Conservation (phyloP, 192 early-diverging fungal genomes). For the Coemansia umbellata region DNA sequence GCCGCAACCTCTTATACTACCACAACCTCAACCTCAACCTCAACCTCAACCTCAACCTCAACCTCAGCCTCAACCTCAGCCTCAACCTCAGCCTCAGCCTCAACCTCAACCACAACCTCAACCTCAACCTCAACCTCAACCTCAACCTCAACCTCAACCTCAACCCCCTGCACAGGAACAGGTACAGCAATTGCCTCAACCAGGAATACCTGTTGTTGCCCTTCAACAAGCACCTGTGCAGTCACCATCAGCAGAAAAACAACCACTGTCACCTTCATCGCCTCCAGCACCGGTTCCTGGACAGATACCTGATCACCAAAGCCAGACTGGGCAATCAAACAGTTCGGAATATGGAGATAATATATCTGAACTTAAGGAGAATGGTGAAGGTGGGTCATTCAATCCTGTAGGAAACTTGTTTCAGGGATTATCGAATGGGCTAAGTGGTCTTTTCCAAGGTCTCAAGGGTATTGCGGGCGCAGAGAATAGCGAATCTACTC, state of each 20-base stretch:
- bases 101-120: not conserved
- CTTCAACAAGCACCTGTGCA: not conserved
- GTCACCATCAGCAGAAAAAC: not conserved
- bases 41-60: too few species aligned
- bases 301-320: slow-evolving; percentile 13
- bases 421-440: slow-evolving; percentile 21
- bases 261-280: too few species aligned
- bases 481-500: not conserved
- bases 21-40: not conserved
- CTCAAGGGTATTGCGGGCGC: slow-evolving; percentile 6
- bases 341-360: not conserved
- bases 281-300: slow-evolving; percentile 10
- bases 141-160: not conserved
- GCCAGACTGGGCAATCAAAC: slow-evolving; percentile 5
- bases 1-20: too few species aligned
- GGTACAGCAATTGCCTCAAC: too few species aligned
- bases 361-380: not conserved
- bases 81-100: too few species aligned
- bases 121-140: not conserved
- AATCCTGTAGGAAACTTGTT: slow-evolving; percentile 29
- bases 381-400: not conserved
- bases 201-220: slow-evolving; percentile 1
- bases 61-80: too few species aligned
- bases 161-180: not conserved
- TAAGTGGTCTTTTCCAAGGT: slow-evolving; percentile 20